phyloP scores from a whole-genome alignment of 163 green algal species.

The Scenedesmus sp. region DNA sequence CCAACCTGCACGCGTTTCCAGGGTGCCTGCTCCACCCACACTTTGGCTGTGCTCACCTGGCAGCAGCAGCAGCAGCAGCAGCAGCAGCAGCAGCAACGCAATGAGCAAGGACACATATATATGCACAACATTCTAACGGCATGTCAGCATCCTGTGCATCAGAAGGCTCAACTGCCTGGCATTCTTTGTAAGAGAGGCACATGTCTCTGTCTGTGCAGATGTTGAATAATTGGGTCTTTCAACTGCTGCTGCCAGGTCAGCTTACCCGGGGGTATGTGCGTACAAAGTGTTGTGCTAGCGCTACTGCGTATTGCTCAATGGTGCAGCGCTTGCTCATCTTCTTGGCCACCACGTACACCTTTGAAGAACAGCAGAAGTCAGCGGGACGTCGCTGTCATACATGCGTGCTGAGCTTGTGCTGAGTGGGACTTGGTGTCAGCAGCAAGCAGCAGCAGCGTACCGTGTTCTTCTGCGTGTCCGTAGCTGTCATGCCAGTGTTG shows the following conservation, averaged over 20 bases:
- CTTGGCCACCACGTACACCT: conserved; percentile 97
- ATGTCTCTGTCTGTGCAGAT: conserved; percentile 9
- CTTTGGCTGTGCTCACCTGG: conserved; percentile 88
- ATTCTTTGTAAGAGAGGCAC: too few relatives aligned
- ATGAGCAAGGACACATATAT: not conserved
- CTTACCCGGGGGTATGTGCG: conserved; percentile 81
- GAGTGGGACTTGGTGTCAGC: not conserved
- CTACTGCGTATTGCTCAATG: conserved; percentile 92
- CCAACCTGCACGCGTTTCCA: conserved; percentile 83
- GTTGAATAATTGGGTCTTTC: too few relatives aligned
- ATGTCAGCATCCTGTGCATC: not conserved
- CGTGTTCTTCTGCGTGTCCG: conserved; percentile 97
- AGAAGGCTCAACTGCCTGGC: too few relatives aligned
- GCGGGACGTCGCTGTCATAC: not conserved
- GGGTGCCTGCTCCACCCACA: conserved; percentile 90
- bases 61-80: conserved; percentile 50
- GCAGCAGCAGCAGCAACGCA: conserved; percentile 4
- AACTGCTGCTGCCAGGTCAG: not conserved
- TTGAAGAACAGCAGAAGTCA: conserved; percentile 12
- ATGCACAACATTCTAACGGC: too few relatives aligned
- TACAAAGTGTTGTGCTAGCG: conserved; percentile 91
- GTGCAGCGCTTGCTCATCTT: conserved; percentile 76
- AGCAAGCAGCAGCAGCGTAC: conserved; percentile 60
- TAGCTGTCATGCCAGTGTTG: conserved; percentile 91
- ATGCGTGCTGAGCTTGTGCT: conserved; percentile 4